These are phyloP conservation scores for barley (Hordeum vulgare) DNA, from an alignment of 176 grass and related monocot species.

Conservation along the genomic window DNA sequence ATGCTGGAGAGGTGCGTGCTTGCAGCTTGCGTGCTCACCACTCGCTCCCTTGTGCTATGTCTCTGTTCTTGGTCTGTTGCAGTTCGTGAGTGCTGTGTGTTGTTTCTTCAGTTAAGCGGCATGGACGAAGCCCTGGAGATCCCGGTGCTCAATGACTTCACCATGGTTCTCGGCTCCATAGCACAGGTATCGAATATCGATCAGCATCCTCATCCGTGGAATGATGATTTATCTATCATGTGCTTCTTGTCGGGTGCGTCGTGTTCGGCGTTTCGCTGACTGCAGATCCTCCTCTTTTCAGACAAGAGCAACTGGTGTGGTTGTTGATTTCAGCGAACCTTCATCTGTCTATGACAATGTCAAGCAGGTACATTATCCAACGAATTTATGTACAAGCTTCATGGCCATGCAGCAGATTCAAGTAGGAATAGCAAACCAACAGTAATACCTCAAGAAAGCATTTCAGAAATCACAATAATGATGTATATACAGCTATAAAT, in stretches of 20 bases:
- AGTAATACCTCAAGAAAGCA: not conserved
- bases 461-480: not conserved
- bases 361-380: conserved; percentile 54
- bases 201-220: not conserved
- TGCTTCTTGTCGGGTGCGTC: not conserved
- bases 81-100: not conserved
- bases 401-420: not conserved
- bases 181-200: conserved; percentile 11
- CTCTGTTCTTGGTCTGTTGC: not conserved
- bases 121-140: conserved; percentile 92
- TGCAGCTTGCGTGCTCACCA: not conserved
- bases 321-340: conserved; percentile 83
- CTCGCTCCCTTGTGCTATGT: not conserved
- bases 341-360: conserved; percentile 84
- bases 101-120: conserved; percentile 47
- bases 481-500: not conserved
- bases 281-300: conserved; percentile 14
- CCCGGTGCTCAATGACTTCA: conserved; percentile 80
- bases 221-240: not conserved
- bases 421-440: not conserved
- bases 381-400: not conserved
- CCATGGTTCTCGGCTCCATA: conserved; percentile 93
- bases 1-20: conserved; percentile 42
- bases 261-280: not conserved
- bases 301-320: conserved; percentile 60